Conservation (phyloP, 2,329 filamentous ascomycete species). For the Diaporthe citrichinensis region DNA sequence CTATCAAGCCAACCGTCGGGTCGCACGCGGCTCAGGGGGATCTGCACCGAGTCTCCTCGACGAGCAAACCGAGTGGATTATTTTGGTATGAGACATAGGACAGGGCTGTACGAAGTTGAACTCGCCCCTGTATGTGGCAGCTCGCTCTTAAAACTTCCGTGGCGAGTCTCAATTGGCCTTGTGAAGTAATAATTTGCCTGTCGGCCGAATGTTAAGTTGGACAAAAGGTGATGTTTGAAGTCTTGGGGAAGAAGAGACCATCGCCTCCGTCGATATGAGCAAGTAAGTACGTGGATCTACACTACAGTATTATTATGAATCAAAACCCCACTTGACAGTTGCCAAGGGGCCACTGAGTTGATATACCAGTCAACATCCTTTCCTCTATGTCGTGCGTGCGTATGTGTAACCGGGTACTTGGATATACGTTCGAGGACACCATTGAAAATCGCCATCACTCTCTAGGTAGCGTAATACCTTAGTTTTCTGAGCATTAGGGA, state of each 20-base stretch:
- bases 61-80: not conserved
- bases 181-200: not conserved
- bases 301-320: not conserved
- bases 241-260: no score
- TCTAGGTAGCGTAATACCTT: no score
- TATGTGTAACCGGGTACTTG: not conserved
- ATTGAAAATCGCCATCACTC: not conserved
- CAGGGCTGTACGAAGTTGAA: no score
- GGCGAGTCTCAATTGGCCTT: no score
- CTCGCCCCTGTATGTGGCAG: not conserved
- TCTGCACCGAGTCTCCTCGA: not conserved
- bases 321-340: not conserved
- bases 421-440: not conserved
- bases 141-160: not conserved
- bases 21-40: constrained; percentile 22
- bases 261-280: not conserved
- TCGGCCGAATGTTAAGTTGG: not conserved
- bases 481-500: not conserved
- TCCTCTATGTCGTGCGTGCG: not conserved
- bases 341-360: not conserved
- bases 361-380: not conserved
- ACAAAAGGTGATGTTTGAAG: not conserved
- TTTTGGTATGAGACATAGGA: no score
- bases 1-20: not conserved
- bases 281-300: not conserved